Conservation (phyloP, 768 basidiomycete genomes). For the Trichaptum fuscoviolaceum region DNA sequence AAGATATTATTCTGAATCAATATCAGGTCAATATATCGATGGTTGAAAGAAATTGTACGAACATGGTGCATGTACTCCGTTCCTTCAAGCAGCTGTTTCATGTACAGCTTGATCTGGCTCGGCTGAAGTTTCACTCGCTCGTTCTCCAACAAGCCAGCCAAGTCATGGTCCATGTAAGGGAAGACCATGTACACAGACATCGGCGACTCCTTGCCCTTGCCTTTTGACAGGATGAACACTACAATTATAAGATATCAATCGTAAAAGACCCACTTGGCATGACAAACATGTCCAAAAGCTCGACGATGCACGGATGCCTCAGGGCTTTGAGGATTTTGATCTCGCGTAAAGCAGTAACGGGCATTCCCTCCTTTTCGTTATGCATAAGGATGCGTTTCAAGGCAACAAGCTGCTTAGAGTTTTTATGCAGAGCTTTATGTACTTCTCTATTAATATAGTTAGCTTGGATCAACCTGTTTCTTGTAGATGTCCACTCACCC, state of each 20-base stretch:
- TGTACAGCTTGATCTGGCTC: constrained; percentile 90
- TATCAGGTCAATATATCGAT: constrained; percentile 12
- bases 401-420: constrained; percentile 64
- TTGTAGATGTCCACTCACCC: constrained; percentile 52
- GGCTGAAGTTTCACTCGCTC: constrained; percentile 77
- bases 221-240: constrained; percentile 26
- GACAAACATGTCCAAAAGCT: constrained; percentile 91
- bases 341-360: constrained; percentile 93
- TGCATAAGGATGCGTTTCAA: constrained; percentile 95
- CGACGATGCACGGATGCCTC: constrained; percentile 78
- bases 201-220: constrained; percentile 58
- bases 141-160: constrained; percentile 91
- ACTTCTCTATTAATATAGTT: constrained; percentile 58
- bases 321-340: constrained; percentile 94
- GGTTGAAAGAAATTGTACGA: constrained; percentile 25
- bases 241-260: constrained; percentile 3
- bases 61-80: constrained; percentile 95
- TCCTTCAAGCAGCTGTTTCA: constrained; percentile 94
- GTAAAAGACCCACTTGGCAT: constrained; percentile 54
- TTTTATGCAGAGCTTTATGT: constrained; percentile 74
- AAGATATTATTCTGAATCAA: constrained; percentile 80
- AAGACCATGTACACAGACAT: constrained; percentile 97
- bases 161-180: constrained; percentile 99
- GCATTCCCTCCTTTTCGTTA: constrained; percentile 95
- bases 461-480: constrained; percentile 7